Evolutionary conservation across 345 rosid genomes (phyloP), one percentile per base, ranked within the genome.

Genomic region (Eucalyptus rudis): DNA sequence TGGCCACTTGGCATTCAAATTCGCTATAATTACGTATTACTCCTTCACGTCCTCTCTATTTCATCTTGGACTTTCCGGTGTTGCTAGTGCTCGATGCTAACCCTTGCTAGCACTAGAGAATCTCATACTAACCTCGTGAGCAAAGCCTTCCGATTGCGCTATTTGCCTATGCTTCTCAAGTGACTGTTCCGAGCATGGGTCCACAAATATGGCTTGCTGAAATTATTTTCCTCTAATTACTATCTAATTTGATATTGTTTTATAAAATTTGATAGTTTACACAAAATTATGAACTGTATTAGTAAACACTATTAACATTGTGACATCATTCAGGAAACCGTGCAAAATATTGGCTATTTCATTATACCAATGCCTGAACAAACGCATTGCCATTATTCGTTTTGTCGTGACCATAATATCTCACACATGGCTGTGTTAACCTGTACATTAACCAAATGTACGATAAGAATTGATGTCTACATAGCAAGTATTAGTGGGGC

Each of bases 21-120:
- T 15, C 7, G 0, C 20, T 51, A 51, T 51, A 51, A 51, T 16
- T 0, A 0, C 1, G 3, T 51, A 51, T 51, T 51, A 0, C 54
- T 51, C 22, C 54, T 15, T 51, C 20, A 7, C 22, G 3, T 51
- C 27, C 27, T 22, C 62, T 56, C 62, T 22, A 56, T 20, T 20
- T 20, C 27, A 56, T 56, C 27, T 10, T 0, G 27, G 27, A 9
- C 62, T 56, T 4, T 56, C 24, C 7, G 1, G 62, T 8, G 13
- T 56, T 56, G 5, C 27, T 56, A 10, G 2, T 19, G 27, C 11
- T 9, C 3, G 2, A 56, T 56, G 62, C 62, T 56, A 7, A 22
- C 62, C 29, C 62, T 56, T 25, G 62, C 62, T 56, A 4, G 62
- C 62, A 56, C 1, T 25, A 4, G 25, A 9, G 27, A 22, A 56